phyloP scores from a whole-genome alignment of 208 protist genomes.

The Crithidia thermophila region DNA sequence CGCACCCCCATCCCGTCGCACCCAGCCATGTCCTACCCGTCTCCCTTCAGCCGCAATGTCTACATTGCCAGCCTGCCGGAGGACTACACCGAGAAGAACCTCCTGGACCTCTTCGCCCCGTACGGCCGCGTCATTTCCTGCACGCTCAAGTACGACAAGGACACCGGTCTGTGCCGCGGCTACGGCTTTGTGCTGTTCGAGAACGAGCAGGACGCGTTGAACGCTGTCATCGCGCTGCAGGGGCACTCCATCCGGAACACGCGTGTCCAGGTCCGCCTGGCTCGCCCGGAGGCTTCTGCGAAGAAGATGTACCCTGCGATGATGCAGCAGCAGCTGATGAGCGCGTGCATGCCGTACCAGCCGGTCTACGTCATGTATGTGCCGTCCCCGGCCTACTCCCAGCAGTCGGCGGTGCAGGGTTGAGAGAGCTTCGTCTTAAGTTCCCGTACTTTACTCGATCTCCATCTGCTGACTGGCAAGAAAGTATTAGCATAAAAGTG shows the following conservation, averaged over 20 bases:
- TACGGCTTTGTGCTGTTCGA: constrained; percentile 90
- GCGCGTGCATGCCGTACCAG: constrained; percentile 41
- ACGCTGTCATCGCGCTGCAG: constrained; percentile 70
- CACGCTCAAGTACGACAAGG: constrained; percentile 68
- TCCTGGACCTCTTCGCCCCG: constrained; percentile 67
- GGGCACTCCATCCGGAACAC: constrained; percentile 61
- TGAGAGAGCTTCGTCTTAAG: constrained; percentile 4
- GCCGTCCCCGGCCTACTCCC: constrained; percentile 37
- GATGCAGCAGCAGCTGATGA: constrained; percentile 56
- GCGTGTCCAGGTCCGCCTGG: constrained; percentile 84
- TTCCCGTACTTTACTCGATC: neutral
- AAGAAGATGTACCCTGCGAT: constrained; percentile 77
- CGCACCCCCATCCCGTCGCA: neutral
- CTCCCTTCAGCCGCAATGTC: constrained; percentile 76
- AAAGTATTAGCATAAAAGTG: constrained; percentile 16
- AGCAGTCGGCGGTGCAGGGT: constrained; percentile 23
- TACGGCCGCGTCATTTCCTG: constrained; percentile 74
- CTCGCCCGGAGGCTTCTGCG: constrained; percentile 69
- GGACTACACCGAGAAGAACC: constrained; percentile 71
- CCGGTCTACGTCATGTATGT: constrained; percentile 54
- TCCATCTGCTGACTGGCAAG: neutral
- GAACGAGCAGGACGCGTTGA: constrained; percentile 54
- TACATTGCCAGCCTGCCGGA: constrained; percentile 86
- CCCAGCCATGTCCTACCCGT: constrained; percentile 49
- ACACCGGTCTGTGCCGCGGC: constrained; percentile 70